Evolutionary conservation across 1,284 basidiomycete genomes (phyloP), one percentile per base, ranked within the genome.

Genomic region (Pterulicium gracile): DNA sequence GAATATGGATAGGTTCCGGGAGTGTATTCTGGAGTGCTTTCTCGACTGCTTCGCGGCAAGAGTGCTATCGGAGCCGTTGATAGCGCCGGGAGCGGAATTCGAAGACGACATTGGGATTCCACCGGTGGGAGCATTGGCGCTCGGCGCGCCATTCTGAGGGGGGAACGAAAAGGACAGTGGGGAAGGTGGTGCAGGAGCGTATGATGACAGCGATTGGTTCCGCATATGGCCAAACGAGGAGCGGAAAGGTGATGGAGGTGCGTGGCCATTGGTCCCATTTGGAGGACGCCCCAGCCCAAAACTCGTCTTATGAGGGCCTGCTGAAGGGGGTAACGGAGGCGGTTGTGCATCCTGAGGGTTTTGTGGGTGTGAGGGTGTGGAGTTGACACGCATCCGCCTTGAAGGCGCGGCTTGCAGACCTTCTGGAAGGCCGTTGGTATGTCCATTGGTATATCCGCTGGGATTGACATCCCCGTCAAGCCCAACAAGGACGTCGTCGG

Each of bases 1-100:
- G 72, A 86, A 94, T 14, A 93, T 71, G 1, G 88, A 92, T 1
- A 96, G 68, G 58, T 96, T 97, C 44, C 91, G 79, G 3, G 90
- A 90, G 61, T 97, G 92, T 18, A 94, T 70, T 7, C 88, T 75
- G 1, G 76, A 68, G 61, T 92, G 88, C 35, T 79, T 63, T 39
- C 79, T 70, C 5, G 59, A 60, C 46, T 75, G 68, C 42, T 68
- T 61, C 22, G 58, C 48, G 40, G 56, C 47, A 46, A 52, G 50
- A 39, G 53, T 43, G 46, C 44, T 51, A 48, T 44, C 22, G n/a
- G 13, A 22, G 53, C 50, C n/a, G 55, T 46, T 43, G 51, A 49
- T 43, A 56, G 50, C 46, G 54, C 45, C 54, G 52, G 49, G 48
- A 54, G 45, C 50, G 42, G 55, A 54, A 23, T 43, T 42, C 35